Conservation (phyloP, 306 rosid genomes). For the Medicago ruthenica region DNA sequence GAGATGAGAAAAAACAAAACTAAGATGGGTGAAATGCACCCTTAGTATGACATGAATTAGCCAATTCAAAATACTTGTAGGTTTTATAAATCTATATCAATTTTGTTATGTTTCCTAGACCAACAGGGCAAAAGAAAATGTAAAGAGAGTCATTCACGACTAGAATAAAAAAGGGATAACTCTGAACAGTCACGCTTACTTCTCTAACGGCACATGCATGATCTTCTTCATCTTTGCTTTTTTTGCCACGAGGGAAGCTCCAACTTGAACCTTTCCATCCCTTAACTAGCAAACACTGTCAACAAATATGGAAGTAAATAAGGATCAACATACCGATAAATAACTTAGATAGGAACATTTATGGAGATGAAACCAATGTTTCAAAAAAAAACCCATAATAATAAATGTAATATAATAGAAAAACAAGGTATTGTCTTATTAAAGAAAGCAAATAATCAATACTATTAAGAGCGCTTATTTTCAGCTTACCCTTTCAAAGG, state of each 20-base stretch:
- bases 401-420: neutral
- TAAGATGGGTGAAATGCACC: neutral
- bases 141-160: constrained; percentile 4
- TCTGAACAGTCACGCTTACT: constrained; percentile 55
- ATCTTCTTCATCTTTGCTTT: constrained; percentile 98
- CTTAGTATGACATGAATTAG: constrained; percentile 23
- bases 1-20: neutral
- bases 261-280: constrained; percentile 99
- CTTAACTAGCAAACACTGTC: constrained; percentile 92
- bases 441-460: constrained; percentile 3
- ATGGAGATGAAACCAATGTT: neutral
- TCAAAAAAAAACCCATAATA: neutral
- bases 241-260: constrained; percentile 99
- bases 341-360: constrained; percentile 8
- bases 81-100: constrained; percentile 25
- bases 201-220: constrained; percentile 96
- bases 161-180: constrained; percentile 17
- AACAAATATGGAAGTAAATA: constrained; percentile 43
- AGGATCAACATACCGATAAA: constrained; percentile 19
- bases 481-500: constrained; percentile 85
- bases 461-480: constrained; percentile 13
- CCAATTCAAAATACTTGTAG: neutral
- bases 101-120: constrained; percentile 32
- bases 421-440: constrained; percentile 6
- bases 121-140: constrained; percentile 26